A percentile compares a stretch with the other conserved stretches of the same genome.
These are phyloP conservation scores for Phaeolepiota aurea DNA, from an alignment of 768 basidiomycete genomes.

Conservation along the genomic window DNA sequence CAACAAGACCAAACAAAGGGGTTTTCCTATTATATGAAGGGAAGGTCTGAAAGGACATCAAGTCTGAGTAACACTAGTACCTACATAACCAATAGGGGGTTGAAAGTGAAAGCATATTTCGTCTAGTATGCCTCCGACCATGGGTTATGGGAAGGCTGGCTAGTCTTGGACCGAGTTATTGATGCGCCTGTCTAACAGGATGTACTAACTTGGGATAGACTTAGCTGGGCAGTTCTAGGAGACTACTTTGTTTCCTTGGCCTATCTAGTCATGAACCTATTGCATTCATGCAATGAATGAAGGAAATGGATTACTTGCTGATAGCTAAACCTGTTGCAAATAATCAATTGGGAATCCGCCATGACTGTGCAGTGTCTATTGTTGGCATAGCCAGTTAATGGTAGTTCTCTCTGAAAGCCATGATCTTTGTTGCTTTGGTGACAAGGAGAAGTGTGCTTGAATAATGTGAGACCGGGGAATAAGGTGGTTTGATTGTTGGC, in stretches of 20 bases:
- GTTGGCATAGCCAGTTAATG: constrained; percentile 17
- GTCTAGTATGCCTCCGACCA: constrained; percentile 13
- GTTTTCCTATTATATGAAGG: constrained; percentile 1
- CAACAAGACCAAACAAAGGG: constrained; percentile 1
- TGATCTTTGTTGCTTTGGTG: constrained; percentile 22
- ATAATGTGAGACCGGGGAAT: constrained; percentile 27
- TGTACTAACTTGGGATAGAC: constrained; percentile 23
- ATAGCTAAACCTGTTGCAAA: constrained; percentile 29
- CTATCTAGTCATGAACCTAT: constrained; percentile 17
- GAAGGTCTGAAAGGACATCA: not conserved
- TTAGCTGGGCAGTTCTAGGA: constrained; percentile 13
- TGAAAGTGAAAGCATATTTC: not conserved
- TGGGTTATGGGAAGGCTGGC: constrained; percentile 20
- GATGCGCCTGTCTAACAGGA: constrained; percentile 23
- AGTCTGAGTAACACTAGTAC: constrained; percentile 1
- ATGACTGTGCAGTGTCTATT: constrained; percentile 18
- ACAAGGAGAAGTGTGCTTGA: constrained; percentile 10
- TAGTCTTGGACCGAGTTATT: constrained; percentile 23
- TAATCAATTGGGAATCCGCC: constrained; percentile 27
- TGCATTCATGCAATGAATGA: constrained; percentile 20
- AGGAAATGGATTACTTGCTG: constrained; percentile 30
- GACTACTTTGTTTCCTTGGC: constrained; percentile 1
- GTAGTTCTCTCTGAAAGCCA: constrained; percentile 28
- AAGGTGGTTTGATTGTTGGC: constrained; percentile 13
- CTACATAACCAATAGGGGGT: not conserved